Evolutionary conservation across 345 rosid species (phyloP), one percentile per base, ranked within the genome.

Genomic region (Cardamine chenopodiifolia): DNA sequence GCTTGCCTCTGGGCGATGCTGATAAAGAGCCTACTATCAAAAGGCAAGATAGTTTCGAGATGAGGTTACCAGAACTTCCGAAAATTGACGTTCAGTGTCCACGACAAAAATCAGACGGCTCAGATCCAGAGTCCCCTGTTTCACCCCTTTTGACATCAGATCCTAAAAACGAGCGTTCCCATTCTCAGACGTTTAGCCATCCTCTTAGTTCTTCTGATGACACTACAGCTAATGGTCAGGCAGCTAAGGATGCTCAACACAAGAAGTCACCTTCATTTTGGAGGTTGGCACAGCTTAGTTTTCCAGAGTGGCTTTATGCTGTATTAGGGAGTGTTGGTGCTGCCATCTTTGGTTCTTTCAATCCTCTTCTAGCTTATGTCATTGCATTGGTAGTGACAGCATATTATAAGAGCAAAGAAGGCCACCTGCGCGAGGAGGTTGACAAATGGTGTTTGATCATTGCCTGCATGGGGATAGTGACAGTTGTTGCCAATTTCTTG

Each of bases 251-350:
- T 76, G 52, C 74, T 54, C 80, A 78, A 65, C 87, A 86, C 68
- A 76, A 79, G 65, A 82, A 85, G 77, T 76, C 89, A 55, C 98
- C 99, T 9, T 88, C 99, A 17, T 84, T 95, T 78, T 90, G 93
- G 98, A 88, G 97, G 77, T 65, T 95, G 75, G 96, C 90, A 61
- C 86, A 92, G 81, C 98, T 95, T 80, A 92, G 99, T 82, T 79
- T 92, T 77, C 91, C 97, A 2, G 99, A 95, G 81, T 95, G 97
- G 98, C 93, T 95, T 28, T 95, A 92, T 84, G 99, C 98, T 75
- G 92, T 89, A 68, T 78, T 95, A 78, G 99, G 99, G 81, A 87
- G 99, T 81, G 80, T 87, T 76, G 99, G 99, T 82, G 99, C 99
- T 62, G 97, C 98, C 52, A 86, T 95, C 65, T 95, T 95, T 80